phyloP scores from a whole-genome alignment of 148 eudicot species.

The Bassia scoparia region DNA sequence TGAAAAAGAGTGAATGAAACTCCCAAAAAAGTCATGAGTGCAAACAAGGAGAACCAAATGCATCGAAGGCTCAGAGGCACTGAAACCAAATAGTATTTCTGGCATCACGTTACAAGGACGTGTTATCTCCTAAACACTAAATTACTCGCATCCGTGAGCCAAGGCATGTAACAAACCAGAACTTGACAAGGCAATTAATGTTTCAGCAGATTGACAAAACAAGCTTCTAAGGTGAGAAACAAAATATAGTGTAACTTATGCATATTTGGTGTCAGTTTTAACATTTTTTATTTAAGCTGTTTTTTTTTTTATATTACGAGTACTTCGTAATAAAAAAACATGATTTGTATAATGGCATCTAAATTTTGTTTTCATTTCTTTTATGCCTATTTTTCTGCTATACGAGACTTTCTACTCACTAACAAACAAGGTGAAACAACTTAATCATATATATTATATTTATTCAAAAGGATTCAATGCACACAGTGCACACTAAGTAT shows the following conservation, averaged over 20 bases:
- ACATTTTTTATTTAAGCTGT: neutral
- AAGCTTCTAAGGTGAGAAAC: neutral
- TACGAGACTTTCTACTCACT: neutral
- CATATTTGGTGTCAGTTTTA: neutral
- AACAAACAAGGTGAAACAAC: neutral
- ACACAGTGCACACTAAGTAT: no score
- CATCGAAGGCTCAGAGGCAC: neutral
- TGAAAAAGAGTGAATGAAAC: no score
- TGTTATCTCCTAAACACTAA: no score
- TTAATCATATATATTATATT: no score
- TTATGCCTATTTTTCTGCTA: neutral
- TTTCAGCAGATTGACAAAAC: conserved; percentile 1
- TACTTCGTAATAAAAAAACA: neutral
- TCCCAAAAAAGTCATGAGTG: neutral
- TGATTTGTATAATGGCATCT: neutral
- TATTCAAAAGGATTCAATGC: no score
- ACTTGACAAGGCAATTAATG: neutral
- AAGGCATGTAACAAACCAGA: neutral
- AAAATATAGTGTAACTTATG: neutral
- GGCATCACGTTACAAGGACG: neutral
- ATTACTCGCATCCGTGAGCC: neutral
- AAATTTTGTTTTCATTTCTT: neutral
- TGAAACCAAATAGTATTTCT: neutral
- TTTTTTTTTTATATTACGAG: no score
- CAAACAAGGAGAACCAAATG: conserved; percentile 6